phyloP scores from a whole-genome alignment of 371 early-diverging fungal genomes.

The Rhizomucor miehei region DNA sequence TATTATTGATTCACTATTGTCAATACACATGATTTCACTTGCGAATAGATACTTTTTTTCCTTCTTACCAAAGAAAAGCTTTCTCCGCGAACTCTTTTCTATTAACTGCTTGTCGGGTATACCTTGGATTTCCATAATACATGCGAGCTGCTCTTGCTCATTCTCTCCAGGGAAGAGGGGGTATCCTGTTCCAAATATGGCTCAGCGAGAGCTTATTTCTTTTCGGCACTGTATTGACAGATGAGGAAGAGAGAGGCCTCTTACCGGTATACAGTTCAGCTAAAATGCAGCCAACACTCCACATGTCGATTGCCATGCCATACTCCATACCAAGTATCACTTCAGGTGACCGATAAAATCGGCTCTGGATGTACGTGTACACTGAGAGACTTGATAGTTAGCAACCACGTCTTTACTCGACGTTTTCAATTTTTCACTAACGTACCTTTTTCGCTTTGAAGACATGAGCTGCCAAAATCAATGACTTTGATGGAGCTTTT shows the following conservation, averaged over 20 bases:
- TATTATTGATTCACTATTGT: too few species aligned
- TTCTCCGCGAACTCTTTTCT: constrained; percentile 73
- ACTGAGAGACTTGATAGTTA: constrained; percentile 31
- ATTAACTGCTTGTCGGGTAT: constrained; percentile 74
- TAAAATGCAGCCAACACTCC: constrained; percentile 98
- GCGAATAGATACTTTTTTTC: background rate
- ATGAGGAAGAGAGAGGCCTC: background rate
- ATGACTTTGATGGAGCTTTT: constrained; percentile 92
- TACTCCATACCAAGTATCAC: constrained; percentile 92
- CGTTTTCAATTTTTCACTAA: too few species aligned
- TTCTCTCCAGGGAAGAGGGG: constrained; percentile 98
- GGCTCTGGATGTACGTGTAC: constrained; percentile 97
- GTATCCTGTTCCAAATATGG: constrained; percentile 53
- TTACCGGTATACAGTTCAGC: constrained; percentile 90
- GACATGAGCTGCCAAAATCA: constrained; percentile 96
- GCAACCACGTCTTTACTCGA: constrained; percentile 4
- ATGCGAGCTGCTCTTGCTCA: constrained; percentile 92
- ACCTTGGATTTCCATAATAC: constrained; percentile 93
- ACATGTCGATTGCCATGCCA: constrained; percentile 96
- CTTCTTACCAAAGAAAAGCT: constrained; percentile 83
- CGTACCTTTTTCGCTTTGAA: constrained; percentile 74
- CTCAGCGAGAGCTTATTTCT: too few species aligned
- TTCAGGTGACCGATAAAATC: constrained; percentile 98
- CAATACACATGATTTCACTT: background rate
- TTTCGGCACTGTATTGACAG: too few species aligned